Percentiles rank a stretch among this genome's conserved stretches.
phyloP scores from a whole-genome alignment of 1,284 basidiomycete genomes.

The Pyrrhoderma noxium region DNA sequence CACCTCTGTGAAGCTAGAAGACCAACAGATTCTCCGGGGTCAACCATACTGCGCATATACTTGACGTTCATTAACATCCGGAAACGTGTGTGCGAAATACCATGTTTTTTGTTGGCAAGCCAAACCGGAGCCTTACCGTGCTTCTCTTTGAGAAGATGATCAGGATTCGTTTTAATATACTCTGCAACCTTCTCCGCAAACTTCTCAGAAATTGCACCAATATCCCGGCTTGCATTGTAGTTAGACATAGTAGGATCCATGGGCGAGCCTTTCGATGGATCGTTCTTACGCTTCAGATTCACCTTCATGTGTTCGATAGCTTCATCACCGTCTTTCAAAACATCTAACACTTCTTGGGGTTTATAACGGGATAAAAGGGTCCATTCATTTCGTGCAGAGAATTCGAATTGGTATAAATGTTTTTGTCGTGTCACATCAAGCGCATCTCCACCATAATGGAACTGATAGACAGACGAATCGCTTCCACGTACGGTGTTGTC shows the following conservation, averaged over 20 bases:
- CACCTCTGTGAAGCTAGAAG: slow-evolving; percentile 97
- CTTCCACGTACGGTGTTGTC: slow-evolving; percentile 97
- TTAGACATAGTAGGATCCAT: slow-evolving; percentile 72
- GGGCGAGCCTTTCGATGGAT: slow-evolving; percentile 43
- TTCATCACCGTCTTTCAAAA: slow-evolving; percentile 57
- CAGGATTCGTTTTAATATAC: slow-evolving; percentile 78
- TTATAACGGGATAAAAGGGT: slow-evolving; percentile 74
- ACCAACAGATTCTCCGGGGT: slow-evolving; percentile 97
- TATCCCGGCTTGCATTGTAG: slow-evolving; percentile 73
- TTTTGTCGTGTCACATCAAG: slow-evolving; percentile 96
- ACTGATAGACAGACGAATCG: slow-evolving; percentile 92
- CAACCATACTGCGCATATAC: slow-evolving; percentile 89
- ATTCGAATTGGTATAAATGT: slow-evolving; percentile 88
- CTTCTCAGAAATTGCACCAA: slow-evolving; percentile 90
- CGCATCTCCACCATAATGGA: slow-evolving; percentile 95
- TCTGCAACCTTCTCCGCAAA: slow-evolving; percentile 80
- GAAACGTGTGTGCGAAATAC: slow-evolving; percentile 58
- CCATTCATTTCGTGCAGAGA: slow-evolving; percentile 82
- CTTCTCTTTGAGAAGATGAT: slow-evolving; percentile 64
- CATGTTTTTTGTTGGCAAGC: slow-evolving; percentile 27
- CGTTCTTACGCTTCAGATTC: slow-evolving; percentile 66
- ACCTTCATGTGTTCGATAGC: slow-evolving; percentile 85
- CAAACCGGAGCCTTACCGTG: slow-evolving; percentile 33
- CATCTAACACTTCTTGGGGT: slow-evolving; percentile 51
- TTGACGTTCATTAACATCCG: slow-evolving; percentile 79